phyloP scores from a whole-genome alignment of 2,329 filamentous ascomycete species.

The Pestalotiopsis sp. region DNA sequence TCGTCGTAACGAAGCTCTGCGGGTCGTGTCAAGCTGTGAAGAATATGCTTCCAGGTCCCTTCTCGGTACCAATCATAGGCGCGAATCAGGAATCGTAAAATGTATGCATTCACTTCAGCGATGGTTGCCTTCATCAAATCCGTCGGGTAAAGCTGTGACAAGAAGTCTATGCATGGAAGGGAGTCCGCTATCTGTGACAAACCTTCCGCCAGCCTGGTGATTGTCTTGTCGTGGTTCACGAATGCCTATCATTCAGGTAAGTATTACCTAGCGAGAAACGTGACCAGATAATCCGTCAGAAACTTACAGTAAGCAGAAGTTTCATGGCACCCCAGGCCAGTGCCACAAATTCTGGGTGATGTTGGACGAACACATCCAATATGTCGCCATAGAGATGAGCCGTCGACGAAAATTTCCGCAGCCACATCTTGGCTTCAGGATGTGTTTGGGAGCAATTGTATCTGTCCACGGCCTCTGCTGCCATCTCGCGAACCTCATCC shows the following conservation, averaged over 20 bases:
- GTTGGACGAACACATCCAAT: slow-evolving; percentile 12
- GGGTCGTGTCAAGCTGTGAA: not conserved
- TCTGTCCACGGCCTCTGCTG: not conserved
- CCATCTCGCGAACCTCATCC: not conserved
- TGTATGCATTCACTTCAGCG: not conserved
- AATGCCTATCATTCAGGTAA: not conserved
- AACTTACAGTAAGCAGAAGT: slow-evolving; percentile 12
- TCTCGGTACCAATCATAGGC: not conserved
- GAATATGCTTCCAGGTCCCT: not conserved
- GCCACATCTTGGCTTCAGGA: not conserved
- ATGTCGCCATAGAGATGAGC: not conserved
- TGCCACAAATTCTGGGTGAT: slow-evolving; percentile 12
- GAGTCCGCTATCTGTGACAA: not conserved
- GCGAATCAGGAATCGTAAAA: not conserved
- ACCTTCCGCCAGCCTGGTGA: not conserved
- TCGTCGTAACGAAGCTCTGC: not conserved
- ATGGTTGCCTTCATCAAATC: not conserved
- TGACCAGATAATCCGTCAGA: no score
- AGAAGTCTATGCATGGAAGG: not conserved
- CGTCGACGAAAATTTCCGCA: not conserved
- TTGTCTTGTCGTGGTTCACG: not conserved
- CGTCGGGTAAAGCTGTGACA: not conserved
- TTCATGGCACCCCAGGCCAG: slow-evolving; percentile 14
- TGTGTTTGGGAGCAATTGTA: not conserved
- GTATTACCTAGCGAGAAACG: not conserved